Conservation (phyloP, 345 rosid genomes). For the Lepidium africanum region DNA sequence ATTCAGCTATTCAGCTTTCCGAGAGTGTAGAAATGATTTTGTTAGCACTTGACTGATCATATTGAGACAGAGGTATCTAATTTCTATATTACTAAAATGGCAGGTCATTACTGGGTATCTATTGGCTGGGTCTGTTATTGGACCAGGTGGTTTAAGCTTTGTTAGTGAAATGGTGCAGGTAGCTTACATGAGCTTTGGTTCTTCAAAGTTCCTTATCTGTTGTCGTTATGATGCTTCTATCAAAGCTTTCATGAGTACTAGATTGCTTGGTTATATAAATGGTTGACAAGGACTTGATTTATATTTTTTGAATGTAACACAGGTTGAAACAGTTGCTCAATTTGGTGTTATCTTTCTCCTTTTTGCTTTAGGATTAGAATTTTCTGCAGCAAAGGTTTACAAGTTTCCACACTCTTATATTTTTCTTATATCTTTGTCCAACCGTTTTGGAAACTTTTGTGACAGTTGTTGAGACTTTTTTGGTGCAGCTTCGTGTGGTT, state of each 20-base stretch:
- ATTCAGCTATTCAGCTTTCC: not conserved
- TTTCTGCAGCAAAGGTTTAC: slow-evolving; percentile 69
- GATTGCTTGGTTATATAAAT: not conserved
- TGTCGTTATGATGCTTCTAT: not conserved
- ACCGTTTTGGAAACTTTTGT: not conserved
- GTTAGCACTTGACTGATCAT: not conserved
- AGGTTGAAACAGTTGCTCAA: slow-evolving; percentile 99
- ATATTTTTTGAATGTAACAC: not conserved
- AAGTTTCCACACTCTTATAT: slow-evolving; percentile 8
- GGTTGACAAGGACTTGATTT: slow-evolving; percentile 11
- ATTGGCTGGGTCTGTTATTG: slow-evolving; percentile 85
- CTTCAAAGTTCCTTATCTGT: not conserved
- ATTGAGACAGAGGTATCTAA: not conserved
- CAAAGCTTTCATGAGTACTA: not conserved
- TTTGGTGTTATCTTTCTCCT: slow-evolving; percentile 97
- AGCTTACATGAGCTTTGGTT: slow-evolving; percentile 31
- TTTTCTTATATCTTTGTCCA: not conserved
- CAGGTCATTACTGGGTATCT: slow-evolving; percentile 96
- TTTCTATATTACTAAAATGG: slow-evolving; percentile 2
- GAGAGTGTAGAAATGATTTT: not conserved
- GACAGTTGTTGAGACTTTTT: slow-evolving; percentile 9
- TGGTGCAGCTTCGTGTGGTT: slow-evolving; percentile 81
- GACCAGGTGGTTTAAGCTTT: slow-evolving; percentile 93
- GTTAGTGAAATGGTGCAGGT: slow-evolving; percentile 98
- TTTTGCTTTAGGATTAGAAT: slow-evolving; percentile 89